Evolutionary conservation across 768 basidiomycete species (phyloP).

Genomic region (Boletus reticuloceps): DNA sequence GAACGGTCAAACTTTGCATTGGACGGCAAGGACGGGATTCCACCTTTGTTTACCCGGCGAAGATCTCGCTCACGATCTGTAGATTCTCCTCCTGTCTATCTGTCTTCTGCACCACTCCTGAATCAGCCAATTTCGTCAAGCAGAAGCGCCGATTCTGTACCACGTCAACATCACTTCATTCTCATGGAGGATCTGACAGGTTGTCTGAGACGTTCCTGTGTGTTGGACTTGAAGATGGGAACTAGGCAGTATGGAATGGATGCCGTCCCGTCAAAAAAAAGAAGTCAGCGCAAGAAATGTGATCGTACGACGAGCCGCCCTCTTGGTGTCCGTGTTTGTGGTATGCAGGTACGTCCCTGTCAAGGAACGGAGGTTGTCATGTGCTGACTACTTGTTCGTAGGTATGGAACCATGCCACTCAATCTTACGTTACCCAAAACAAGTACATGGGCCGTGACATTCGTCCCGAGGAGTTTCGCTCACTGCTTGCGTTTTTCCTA

Average conservation of each 20-base stretch:
- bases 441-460: slow-evolving; percentile 96
- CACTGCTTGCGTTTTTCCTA: slow-evolving; percentile 80
- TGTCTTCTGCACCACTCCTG: slow-evolving; percentile 27
- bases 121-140: slow-evolving; percentile 34
- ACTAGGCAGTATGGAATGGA: slow-evolving; percentile 98
- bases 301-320: slow-evolving; percentile 91
- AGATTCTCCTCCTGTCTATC: slow-evolving; percentile 21
- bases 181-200: slow-evolving; percentile 99
- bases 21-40: slow-evolving; percentile 23
- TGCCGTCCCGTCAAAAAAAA: slow-evolving; percentile 89
- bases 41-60: slow-evolving; percentile 31
- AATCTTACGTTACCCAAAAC: slow-evolving; percentile 89
- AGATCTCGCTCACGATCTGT: slow-evolving; percentile 44
- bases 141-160: too few species aligned
- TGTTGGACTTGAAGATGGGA: slow-evolving; percentile 99
- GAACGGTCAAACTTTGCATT: slow-evolving; percentile 18
- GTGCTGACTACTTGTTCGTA: slow-evolving; percentile 32
- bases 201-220: slow-evolving; percentile 85
- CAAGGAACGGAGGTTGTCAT: neutral
- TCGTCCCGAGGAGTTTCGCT: slow-evolving; percentile 78
- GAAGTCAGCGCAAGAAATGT: slow-evolving; percentile 98
- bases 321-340: slow-evolving; percentile 91
- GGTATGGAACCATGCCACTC: slow-evolving; percentile 90
- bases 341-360: slow-evolving; percentile 84
- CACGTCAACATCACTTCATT: slow-evolving; percentile 96